Base-by-base conservation (phyloP, 177 flowering plant species). In the Tripterygium wilfordii region DNA sequence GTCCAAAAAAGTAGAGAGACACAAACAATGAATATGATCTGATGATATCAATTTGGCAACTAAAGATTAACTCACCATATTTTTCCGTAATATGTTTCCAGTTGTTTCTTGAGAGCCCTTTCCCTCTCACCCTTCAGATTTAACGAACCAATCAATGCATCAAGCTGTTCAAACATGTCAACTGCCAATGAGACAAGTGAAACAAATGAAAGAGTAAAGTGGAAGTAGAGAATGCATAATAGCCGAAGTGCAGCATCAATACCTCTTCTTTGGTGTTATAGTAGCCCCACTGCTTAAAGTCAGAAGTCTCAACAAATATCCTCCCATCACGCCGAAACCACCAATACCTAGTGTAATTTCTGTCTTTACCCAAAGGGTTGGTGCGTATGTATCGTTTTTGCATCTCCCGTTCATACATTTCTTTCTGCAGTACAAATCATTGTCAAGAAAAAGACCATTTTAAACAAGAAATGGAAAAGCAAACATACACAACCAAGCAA, bases 31-130 rank as follows among this genome's bases (percentile, higher is more conserved):
- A n/a, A n/a, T n/a, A n/a, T n/a, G n/a, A n/a, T n/a, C n/a, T n/a
- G n/a, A n/a, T n/a, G n/a, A n/a, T n/a, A n/a, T n/a, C n/a, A n/a
- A n/a, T n/a, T n/a, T n/a, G n/a, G n/a, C n/a, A n/a, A n/a, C n/a
- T n/a, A n/a, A n/a, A n/a, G n/a, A n/a, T n/a, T n/a, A n/a, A n/a
- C 84, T 76, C 16, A 88, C 98, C 89, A 61, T 59, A 92, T 82
- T 64, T 67, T 79, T 17, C 27, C 21, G 56, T 84, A 80, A 43
- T 42, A 47, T 49, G 73, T 82, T 22, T 75, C 68, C 48, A 92
- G 71, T 64, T 92, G 96, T 57, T 52, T 68, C 10, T 64, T 63
- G 44, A 92, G 94, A 52, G 85, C 85, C 61, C 66, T 68, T 72
- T 92, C 98, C 61, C 98, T 69, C 64, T 60, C 80, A 18, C 98